Base-by-base conservation (phyloP, 2,329 filamentous ascomycete genomes). In the Ilyonectria destructans region DNA sequence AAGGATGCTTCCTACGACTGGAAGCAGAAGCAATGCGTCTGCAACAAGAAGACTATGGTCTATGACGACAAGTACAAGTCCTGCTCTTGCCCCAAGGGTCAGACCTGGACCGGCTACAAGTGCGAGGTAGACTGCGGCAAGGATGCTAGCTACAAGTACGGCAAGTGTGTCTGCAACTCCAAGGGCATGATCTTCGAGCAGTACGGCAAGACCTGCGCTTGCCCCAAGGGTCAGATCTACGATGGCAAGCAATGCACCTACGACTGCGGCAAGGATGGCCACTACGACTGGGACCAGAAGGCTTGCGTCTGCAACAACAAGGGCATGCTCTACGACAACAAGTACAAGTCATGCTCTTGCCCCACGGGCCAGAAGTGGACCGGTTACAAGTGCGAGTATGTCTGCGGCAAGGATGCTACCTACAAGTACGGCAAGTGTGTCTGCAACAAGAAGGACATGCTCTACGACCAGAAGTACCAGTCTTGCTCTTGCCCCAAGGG, bases 361-460 rank as follows among this genome's bases (percentile, higher is more conserved):
- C 35, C 65, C 17, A 31, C 19, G 15, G 54, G 59, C 8, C 40
- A 48, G 37, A 43, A 23, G 4, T 67, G 59, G 59, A 51, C 52
- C 23, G 59, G 59, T 4, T 37, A 52, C 40, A 55, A 49, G 37
- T 67, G 65, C 29, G 23, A 23, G 1, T 37, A 37, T 23, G 46
- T 63, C 52, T 67, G 65, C 26, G 58, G 58, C 19, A 58, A 62
- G 45, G 65, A 67, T 17, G 65, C 65, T 21, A 6, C 4, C 21
- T 67, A 58, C 46, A 23, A 51, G 7, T 54, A 19, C n/a, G 19
- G 15, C 35, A 35, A 57, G 54, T 61, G 58, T 15, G 46, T 61
- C n/a, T 61, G 58, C 31, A n/a, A 61, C 31, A 54, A 52, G 29
- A 49, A 37, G 35, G 46, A 31, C 19, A 4, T 40, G 46, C 46